Conservation (phyloP, 2,329 filamentous ascomycete genomes). For the Sporothrix humicola region DNA sequence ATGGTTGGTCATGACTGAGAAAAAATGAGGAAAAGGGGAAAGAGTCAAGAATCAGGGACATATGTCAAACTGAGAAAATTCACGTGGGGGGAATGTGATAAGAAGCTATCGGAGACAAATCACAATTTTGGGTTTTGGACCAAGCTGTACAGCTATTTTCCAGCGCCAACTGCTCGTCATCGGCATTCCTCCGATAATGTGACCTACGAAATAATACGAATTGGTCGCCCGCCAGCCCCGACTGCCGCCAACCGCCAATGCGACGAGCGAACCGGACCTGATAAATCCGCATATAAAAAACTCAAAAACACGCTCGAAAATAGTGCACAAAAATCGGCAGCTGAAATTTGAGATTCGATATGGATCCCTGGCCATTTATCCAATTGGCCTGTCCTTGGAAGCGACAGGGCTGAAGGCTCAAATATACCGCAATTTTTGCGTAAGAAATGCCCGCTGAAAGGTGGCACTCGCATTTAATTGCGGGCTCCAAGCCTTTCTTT, state of each 20-base stretch:
- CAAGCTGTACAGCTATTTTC: not conserved
- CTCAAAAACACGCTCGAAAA: not conserved
- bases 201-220: conserved; percentile 9
- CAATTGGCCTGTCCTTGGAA: not conserved
- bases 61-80: not conserved
- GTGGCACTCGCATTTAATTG: not conserved
- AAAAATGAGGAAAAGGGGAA: not conserved
- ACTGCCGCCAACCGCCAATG: not conserved
- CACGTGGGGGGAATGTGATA: conserved; percentile 23
- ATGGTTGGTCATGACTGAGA: not conserved
- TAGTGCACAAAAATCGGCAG: not conserved
- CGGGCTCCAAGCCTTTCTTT: too few species aligned
- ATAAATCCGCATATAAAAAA: not conserved
- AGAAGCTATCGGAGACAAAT: not conserved
- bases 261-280: not conserved
- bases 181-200: not conserved
- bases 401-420: conserved; percentile 16
- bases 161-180: not conserved
- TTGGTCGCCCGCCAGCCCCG: not conserved
- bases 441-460: not conserved
- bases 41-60: not conserved
- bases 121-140: not conserved
- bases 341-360: not conserved
- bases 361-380: not conserved
- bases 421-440: conserved; percentile 28